phyloP scores from a whole-genome alignment of 352 stramenopile species.

The Phytophthora pisi region DNA sequence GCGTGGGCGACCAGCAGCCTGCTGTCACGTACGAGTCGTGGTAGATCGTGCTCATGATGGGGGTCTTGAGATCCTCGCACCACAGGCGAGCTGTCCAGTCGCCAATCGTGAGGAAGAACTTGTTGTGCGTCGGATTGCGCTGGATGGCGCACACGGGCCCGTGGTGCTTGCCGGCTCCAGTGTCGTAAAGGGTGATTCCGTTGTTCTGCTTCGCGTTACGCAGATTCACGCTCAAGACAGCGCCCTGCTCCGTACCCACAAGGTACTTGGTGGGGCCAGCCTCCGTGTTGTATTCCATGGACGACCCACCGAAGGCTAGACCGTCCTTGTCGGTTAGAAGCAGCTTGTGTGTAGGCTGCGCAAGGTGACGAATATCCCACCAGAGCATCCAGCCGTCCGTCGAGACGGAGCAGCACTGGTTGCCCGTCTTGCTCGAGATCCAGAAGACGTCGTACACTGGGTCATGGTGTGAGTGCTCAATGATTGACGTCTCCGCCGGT shows the following conservation, averaged over 20 bases:
- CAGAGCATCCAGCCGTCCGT: conserved; percentile 95
- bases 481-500: conserved; percentile 92
- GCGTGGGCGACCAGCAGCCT: conserved; percentile 96
- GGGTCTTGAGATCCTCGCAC: conserved; percentile 97
- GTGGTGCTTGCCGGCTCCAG: conserved; percentile 94
- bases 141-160: conserved; percentile 96
- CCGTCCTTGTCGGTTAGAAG: conserved; percentile 80
- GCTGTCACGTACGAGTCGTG: conserved; percentile 95
- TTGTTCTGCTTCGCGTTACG: conserved; percentile 98
- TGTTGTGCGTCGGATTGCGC: conserved; percentile 97
- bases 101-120: conserved; percentile 98
- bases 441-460: conserved; percentile 97
- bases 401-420: conserved; percentile 96
- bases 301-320: conserved; percentile 92
- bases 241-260: conserved; percentile 97
- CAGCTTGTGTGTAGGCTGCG: conserved; percentile 83
- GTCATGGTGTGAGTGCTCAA: conserved; percentile 98
- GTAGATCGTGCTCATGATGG: conserved; percentile 98
- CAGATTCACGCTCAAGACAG: conserved; percentile 95
- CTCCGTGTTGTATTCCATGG: conserved; percentile 97
- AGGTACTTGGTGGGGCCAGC: conserved; percentile 97
- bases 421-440: conserved; percentile 96
- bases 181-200: conserved; percentile 96
- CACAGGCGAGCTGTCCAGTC: conserved; percentile 97
- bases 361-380: conserved; percentile 91